Base-by-base conservation (phyloP, 352 stramenopile species). In the Globisporangium spinosum region DNA sequence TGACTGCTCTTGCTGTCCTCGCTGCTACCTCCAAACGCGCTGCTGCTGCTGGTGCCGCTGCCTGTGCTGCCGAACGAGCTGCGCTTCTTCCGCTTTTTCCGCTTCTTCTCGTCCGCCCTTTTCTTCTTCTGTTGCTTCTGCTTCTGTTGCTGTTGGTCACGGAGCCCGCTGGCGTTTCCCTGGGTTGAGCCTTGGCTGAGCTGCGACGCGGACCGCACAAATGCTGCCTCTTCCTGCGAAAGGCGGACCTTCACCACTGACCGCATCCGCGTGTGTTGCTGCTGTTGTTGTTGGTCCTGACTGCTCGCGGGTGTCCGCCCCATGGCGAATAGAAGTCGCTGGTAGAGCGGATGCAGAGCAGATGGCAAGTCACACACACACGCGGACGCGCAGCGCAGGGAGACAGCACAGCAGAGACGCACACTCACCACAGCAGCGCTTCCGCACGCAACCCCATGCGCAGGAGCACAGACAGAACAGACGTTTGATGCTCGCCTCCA, bases 61-160 rank as follows among this genome's bases (percentile, higher is more conserved):
- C 57, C 57, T 15, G 58, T 38, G 23, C 64, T 70, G 22, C 45
- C 64, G 17, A 60, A 60, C 29, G 64, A 70, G 2, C 1, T 25
- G 27, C 64, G 64, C 45, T 63, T 54, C 40, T 27, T 51, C 2
- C 32, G 64, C 45, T 63, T 54, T 27, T 27, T 51, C 2, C 32
- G 49, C 23, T 67, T 61, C 47, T 57, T 57, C 2, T 8, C n/a
- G 15, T 22, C 17, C 15, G 2, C 15, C 15, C 5, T 47, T 13
- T 38, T 25, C 6, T 35, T 27, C 2, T 65, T 25, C 25, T 23
- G 10, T 27, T 25, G 9, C 29, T 49, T 10, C 47, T 22, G 34
- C 22, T 23, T 35, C 0, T 15, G 57, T 22, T 43, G 10, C 29
- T 29, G 55, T 22, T 22, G 43, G 6, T 49, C 43, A 3, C 43